These are phyloP conservation scores for Scalesia atractyloides DNA, from an alignment of 129 eudicot species.

Conservation along the genomic window DNA sequence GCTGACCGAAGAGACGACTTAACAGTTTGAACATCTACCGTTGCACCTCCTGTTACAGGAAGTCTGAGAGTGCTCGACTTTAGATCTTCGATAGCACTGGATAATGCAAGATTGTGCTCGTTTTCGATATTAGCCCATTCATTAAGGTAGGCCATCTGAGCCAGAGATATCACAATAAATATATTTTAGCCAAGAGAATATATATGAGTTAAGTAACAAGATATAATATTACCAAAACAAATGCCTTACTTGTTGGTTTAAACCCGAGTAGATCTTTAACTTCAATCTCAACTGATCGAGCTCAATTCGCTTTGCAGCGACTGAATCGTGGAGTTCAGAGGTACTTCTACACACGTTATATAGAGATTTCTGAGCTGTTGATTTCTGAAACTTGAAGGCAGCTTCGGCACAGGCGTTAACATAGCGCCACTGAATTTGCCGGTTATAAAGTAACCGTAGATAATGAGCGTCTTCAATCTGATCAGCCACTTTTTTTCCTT, in stretches of 20 bases:
- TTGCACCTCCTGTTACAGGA: constrained; percentile 83
- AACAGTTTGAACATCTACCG: constrained; percentile 55
- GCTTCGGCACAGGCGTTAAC: constrained; percentile 69
- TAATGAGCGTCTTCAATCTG: constrained; percentile 89
- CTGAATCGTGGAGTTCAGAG: constrained; percentile 58
- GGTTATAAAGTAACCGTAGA: constrained; percentile 69
- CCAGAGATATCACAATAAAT: constrained; percentile 21
- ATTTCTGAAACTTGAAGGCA: constrained; percentile 49
- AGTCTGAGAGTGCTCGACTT: constrained; percentile 82
- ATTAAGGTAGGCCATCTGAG: constrained; percentile 66
- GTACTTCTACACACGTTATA: constrained; percentile 70
- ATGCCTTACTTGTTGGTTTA: constrained; percentile 67
- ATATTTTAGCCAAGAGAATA: constrained; percentile 20
- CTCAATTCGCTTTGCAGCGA: constrained; percentile 56
- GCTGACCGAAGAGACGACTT: constrained; percentile 81
- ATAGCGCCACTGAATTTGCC: constrained; percentile 84
- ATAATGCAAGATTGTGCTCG: constrained; percentile 56
- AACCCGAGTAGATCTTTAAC: constrained; percentile 51
- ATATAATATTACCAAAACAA: background rate
- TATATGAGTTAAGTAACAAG: background rate
- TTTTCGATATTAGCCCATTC: constrained; percentile 72
- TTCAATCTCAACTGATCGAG: constrained; percentile 63
- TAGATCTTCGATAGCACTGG: constrained; percentile 68
- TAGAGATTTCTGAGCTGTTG: constrained; percentile 59
- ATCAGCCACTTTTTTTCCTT: constrained; percentile 65